Base-by-base conservation (phyloP, 345 rosid species). In the Dimocarpus longan region DNA sequence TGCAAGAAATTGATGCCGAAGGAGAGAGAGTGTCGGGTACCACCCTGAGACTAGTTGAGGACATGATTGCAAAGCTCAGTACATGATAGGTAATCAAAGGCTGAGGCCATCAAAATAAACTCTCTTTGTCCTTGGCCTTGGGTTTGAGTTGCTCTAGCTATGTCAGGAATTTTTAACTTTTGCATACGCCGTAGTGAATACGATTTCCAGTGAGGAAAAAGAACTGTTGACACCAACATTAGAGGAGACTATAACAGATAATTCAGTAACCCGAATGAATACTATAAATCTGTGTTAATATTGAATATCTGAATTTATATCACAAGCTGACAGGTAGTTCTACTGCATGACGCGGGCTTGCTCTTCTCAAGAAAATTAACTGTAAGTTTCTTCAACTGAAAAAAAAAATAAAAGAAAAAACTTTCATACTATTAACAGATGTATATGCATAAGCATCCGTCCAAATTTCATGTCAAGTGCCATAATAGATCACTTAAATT, bases 1-100 rank as follows among this genome's bases (percentile, higher is more conserved):
- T 90, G 98, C 78, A 84, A 48, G 93, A 90, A 64, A 95, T 93
- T 50, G 97, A 93, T 78, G 84, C 91, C 40, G 92, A 89, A 50
- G 90, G 87, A 2, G 93, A 91, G 70, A 60, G 76, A 66, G 86
- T 82, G 62, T 70, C 77, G 0, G 92, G 81, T n/a, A 71, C 87
- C 16, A 80, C 90, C 70, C 81, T 93, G 81, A 86, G 81, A 44
- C 60, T 90, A 76, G 91, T 93, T 8, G 94, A 94, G 86, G 93
- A 91, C 77, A 90, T 91, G 95, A 86, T 93, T 50, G 92, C 93
- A 13, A 95, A 87, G 83, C 91, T 91, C 68, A 88, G 69, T 70
- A 89, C 89, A n/a, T 86, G 76, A 76, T 8, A 43, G 9, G 12
- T 6, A 59, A 12, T 40, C 32, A 40, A 6, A 8, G 28, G 21